phyloP scores from a whole-genome alignment of 2,329 filamentous ascomycete species.

The Magnaporthiopsis rhizophila region DNA sequence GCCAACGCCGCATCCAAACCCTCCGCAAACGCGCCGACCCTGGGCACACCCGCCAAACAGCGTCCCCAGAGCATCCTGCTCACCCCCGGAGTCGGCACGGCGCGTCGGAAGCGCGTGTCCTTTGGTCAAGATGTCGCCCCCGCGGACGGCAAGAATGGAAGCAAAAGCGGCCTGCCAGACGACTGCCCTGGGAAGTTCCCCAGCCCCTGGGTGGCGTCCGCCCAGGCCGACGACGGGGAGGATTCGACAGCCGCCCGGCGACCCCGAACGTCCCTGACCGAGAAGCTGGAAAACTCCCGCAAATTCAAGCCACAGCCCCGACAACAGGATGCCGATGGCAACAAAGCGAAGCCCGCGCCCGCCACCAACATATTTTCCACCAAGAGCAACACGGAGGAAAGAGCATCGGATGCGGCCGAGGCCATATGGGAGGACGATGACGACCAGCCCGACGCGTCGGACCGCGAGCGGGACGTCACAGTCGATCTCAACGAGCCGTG shows the following conservation, averaged over 20 bases:
- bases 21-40: neutral
- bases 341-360: neutral
- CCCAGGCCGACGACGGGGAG: slow-evolving; percentile 13
- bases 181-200: slow-evolving; percentile 23
- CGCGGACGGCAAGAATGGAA: slow-evolving; percentile 26
- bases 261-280: slow-evolving; percentile 35
- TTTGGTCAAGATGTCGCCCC: slow-evolving; percentile 50
- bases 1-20: slow-evolving; percentile 10
- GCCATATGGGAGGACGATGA: slow-evolving; percentile 25
- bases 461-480: slow-evolving; percentile 47
- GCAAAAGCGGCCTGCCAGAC: slow-evolving; percentile 20
- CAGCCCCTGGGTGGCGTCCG: slow-evolving; percentile 11
- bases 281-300: slow-evolving; percentile 36
- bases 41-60: slow-evolving; percentile 33
- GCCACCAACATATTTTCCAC: neutral
- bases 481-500: slow-evolving; percentile 65
- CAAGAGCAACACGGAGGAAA: slow-evolving; percentile 10
- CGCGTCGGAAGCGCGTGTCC: slow-evolving; percentile 56
- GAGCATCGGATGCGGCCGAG: slow-evolving; percentile 20
- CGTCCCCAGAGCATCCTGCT: slow-evolving; percentile 49
- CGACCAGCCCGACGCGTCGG: slow-evolving; percentile 23
- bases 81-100: slow-evolving; percentile 54
- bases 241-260: slow-evolving; percentile 12
- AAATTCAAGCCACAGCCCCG: slow-evolving; percentile 16
- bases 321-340: neutral